Conservation (phyloP, 306 rosid genomes). For the Citrullus mucosospermus region DNA sequence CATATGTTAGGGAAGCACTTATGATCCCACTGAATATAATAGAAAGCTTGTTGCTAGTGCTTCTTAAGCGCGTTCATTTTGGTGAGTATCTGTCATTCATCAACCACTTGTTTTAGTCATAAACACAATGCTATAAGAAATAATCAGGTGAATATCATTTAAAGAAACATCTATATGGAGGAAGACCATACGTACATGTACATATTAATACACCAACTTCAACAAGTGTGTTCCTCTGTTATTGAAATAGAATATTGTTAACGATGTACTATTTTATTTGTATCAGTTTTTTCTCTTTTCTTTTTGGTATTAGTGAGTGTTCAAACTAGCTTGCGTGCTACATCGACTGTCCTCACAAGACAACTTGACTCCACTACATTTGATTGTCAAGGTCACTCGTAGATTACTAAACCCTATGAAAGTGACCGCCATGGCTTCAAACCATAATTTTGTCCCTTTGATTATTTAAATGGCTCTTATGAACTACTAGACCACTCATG, state of each 20-base stretch:
- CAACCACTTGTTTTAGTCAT: conserved; percentile 1
- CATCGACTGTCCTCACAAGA: no score
- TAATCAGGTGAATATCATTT: neutral
- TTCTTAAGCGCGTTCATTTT: conserved; percentile 75
- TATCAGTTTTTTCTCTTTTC: neutral
- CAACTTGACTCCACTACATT: no score
- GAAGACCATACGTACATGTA: neutral
- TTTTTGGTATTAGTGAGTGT: no score
- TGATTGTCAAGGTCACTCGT: no score
- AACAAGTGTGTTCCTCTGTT: neutral
- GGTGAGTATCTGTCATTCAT: conserved; percentile 77
- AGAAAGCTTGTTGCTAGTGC: conserved; percentile 15
- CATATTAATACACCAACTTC: neutral
- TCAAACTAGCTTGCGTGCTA: no score
- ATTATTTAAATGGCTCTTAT: no score
- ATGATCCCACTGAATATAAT: neutral
- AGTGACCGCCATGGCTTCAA: no score
- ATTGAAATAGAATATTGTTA: neutral
- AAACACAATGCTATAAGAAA: neutral
- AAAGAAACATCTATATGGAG: neutral
- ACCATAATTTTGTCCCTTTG: no score
- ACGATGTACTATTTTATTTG: neutral
- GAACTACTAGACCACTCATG: no score
- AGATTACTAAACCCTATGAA: no score
- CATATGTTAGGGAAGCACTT: neutral